Evolutionary conservation across 2,329 filamentous ascomycete species (phyloP).

Genomic region (Ascochyta viciae-villosae): DNA sequence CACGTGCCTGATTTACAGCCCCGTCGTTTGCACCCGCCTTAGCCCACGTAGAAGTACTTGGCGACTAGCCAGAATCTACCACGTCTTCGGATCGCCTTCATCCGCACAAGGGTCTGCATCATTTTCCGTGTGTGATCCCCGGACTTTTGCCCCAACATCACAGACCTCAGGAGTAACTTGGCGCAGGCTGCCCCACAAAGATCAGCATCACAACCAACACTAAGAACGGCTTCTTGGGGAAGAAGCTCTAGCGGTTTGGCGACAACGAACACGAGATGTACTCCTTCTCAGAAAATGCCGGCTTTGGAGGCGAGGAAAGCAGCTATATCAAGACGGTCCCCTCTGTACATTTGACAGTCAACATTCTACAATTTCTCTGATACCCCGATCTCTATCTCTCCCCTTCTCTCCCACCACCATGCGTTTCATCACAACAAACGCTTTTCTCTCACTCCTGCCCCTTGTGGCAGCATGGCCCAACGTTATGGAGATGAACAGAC

Average conservation of each 20-base stretch:
- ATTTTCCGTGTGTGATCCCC: not conserved
- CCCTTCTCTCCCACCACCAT: not conserved
- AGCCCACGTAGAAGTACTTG: slow-evolving; percentile 1
- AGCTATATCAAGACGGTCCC: not conserved
- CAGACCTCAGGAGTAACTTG: not conserved
- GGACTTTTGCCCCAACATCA: not conserved
- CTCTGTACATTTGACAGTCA: not conserved
- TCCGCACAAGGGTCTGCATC: slow-evolving; percentile 1
- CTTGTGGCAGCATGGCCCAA: slow-evolving; percentile 19
- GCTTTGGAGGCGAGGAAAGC: not conserved
- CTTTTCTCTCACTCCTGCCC: slow-evolving; percentile 13
- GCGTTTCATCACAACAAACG: slow-evolving; percentile 2
- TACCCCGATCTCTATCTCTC: not conserved
- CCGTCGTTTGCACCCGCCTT: not conserved
- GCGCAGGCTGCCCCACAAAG: slow-evolving; percentile 2
- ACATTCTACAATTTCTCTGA: not conserved
- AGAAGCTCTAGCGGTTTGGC: not conserved
- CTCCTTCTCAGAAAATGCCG: not conserved
- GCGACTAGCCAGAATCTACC: not conserved
- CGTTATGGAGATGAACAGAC: slow-evolving; percentile 23
- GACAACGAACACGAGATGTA: not conserved
- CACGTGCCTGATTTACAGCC: not conserved
- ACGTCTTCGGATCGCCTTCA: not conserved
- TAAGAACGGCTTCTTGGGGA: not conserved
- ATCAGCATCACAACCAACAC: not conserved